A percentile compares a stretch with the other conserved stretches of the same genome.
Conservation (phyloP, 352 stramenopile genomes). For the Phytophthora crassamura region DNA sequence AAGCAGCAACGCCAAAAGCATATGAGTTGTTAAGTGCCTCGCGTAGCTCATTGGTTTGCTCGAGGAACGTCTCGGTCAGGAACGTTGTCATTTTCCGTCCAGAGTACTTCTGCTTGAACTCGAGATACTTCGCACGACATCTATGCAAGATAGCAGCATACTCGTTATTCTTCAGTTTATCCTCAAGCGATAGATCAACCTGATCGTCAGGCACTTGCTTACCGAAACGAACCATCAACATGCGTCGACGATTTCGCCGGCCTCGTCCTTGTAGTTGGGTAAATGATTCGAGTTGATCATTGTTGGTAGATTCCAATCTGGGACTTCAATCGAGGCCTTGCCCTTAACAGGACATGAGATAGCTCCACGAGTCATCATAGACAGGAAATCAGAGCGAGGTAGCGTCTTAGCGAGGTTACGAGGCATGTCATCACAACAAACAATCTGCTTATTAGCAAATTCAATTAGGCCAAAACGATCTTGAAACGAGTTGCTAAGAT, state of each 20-base stretch:
- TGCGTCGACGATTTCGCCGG: constrained; percentile 1
- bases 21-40: constrained; percentile 13
- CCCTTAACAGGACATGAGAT: constrained; percentile 5
- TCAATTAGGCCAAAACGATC: constrained; percentile 4
- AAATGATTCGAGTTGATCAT: constrained; percentile 1
- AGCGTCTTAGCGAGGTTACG: constrained; percentile 5
- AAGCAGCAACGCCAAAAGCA: no score
- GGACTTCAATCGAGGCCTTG: constrained; percentile 4
- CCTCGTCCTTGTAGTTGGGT: constrained; percentile 7
- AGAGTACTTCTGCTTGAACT: constrained; percentile 12
- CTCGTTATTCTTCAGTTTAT: background rate
- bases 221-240: background rate
- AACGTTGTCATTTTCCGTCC: constrained; percentile 5
- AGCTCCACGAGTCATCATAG: background rate
- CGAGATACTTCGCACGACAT: constrained; percentile 1
- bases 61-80: constrained; percentile 9
- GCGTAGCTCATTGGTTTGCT: constrained; percentile 10
- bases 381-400: constrained; percentile 2
- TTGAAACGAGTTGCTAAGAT: constrained; percentile 1
- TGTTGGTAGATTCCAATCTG: constrained; percentile 4
- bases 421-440: constrained; percentile 7
- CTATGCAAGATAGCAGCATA: background rate
- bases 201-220: background rate
- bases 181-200: background rate
- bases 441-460: constrained; percentile 7